Percentiles rank a stretch among this genome's conserved stretches.
phyloP scores from a whole-genome alignment of 495 filamentous ascomycete species.

The Hypoxylon perforatum region DNA sequence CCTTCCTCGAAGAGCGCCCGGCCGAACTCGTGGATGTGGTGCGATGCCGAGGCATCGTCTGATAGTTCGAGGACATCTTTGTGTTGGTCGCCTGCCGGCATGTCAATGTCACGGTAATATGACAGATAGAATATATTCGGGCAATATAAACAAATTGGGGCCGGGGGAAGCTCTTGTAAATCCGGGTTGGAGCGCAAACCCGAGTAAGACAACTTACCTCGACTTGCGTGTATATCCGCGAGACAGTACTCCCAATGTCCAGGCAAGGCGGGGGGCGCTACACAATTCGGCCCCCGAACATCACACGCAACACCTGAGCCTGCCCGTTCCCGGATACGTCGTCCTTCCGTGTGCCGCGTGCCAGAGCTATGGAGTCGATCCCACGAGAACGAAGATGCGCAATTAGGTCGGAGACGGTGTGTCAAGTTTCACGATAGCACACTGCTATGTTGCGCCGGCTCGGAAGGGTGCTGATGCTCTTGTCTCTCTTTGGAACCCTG shows the following conservation, averaged over 20 bases:
- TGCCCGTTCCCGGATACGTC: conserved; percentile 56
- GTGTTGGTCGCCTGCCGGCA: conserved; percentile 45
- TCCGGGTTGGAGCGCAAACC: conserved; percentile 18
- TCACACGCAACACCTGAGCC: conserved; percentile 59
- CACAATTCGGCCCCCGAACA: conserved; percentile 60
- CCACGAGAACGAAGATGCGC: conserved; percentile 37
- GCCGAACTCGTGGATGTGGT: conserved; percentile 68
- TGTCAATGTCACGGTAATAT: conserved; percentile 36
- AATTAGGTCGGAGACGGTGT: conserved; percentile 40
- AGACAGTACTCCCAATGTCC: conserved; percentile 46
- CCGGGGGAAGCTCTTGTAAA: conserved; percentile 25
- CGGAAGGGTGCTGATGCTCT: conserved; percentile 35
- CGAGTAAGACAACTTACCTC: conserved; percentile 35
- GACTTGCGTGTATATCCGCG: conserved; percentile 44
- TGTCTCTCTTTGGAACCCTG: conserved; percentile 32
- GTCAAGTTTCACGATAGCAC: conserved; percentile 44
- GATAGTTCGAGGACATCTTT: conserved; percentile 55
- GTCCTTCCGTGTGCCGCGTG: conserved; percentile 50
- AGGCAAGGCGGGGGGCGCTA: conserved; percentile 57
- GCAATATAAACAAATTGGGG: conserved; percentile 22
- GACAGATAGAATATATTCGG: conserved; percentile 13
- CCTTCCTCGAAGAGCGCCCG: conserved; percentile 56
- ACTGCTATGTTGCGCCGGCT: conserved; percentile 41
- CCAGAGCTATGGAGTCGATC: conserved; percentile 45
- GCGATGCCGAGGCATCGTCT: conserved; percentile 64